Evolutionary conservation across 2,329 filamentous ascomycete species (phyloP), one percentile per base, ranked within the genome.

Genomic region (Ophiocordyceps unilateralis): DNA sequence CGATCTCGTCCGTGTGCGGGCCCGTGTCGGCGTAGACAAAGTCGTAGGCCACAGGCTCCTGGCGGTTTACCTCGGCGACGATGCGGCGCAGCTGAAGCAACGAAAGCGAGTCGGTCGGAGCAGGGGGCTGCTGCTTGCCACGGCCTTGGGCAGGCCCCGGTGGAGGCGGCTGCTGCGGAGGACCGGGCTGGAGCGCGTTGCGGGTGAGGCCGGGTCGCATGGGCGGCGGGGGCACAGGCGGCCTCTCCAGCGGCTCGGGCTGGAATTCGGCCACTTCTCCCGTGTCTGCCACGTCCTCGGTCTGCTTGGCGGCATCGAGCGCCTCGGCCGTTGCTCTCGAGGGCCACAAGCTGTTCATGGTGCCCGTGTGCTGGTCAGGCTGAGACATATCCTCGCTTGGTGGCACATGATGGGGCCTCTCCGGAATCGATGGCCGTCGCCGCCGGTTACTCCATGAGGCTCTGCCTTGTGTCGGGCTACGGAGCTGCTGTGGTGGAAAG

Each of bases 1-100:
- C 86, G 40, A 98, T 70, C 66, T 98, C 91, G 49, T 91, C 85
- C 17, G 83, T 77, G 52, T 93, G 81, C 1, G 76, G 67, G 20
- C 80, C 78, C 44, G 74, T 72, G 59, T 89, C 83, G 22, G 73
- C 66, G 63, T 89, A 89, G 48, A 74, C 75, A 58, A 94, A 98
- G 47, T 91, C 87, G 66, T 98, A 98, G 11, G 78, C 76, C 38
- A 72, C 68, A 41, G 81, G 74, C 50, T 87, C 82, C 42, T 69
- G 57, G 48, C 74, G 76, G 15, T 81, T 81, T 50, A 85, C 77
- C 46, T 88, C 83, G 48, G 77, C 74, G 17, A 88, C 80, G 43
- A 88, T 73, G 49, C 75, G 76, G 49, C 76, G 74, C 41, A 89
- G 67, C 60, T 89, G 83, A 47, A 78, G 71, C 38, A 89, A 65